Base-by-base conservation (phyloP, 176 grass and related monocot genomes). In the Oryza brachyantha region DNA sequence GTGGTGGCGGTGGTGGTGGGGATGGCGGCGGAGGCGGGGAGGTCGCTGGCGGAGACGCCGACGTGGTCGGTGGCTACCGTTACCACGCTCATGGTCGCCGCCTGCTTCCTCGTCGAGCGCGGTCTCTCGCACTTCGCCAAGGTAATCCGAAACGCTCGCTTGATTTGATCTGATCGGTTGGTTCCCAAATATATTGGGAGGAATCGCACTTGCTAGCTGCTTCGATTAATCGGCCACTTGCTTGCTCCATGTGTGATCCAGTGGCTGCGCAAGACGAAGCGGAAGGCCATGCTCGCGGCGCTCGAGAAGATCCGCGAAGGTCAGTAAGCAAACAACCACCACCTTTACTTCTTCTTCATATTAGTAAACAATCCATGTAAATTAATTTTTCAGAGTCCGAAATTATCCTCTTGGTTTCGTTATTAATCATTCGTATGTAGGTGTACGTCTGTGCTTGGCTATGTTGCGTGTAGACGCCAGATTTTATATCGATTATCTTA, bases 31-130 rank as follows among this genome's bases (percentile, higher is more conserved):
- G 87, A 72, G 29, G 87, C 52, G 43, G 87, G 89, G 57, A 62
- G 95, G 80, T 94, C 95, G 57, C 91, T 98, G 83, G 95, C 91
- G 68, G 95, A 98, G 89, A 98, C 95, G 61, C 95, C 95, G 61
- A 98, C 95, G 21, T 98, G 95, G 95, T 98, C 92, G 29, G 95
- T 98, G 57, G 95, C 95, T 38, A 98, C 95, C 50, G 87, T 97
- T 64, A 97, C 91, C 78, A 97, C 92, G 62, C 84, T 79, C 85
- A 88, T 97, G 89, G 92, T 94, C 65, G 92, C 87, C 65, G 85
- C 91, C 13, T 97, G 95, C 85, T 97, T 97, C 87, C 79, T 97
- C 78, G 83, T 97, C 31, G 89, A 97, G 87, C 95, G 95, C 64
- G 78, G 89, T 45, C 87, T 97, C 83, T 94, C 84, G 16, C 92